Evolutionary conservation across 108 stramenopile genomes (phyloP), one percentile per base, ranked within the genome.

Genomic region (Fragilariopsis cylindrus): DNA sequence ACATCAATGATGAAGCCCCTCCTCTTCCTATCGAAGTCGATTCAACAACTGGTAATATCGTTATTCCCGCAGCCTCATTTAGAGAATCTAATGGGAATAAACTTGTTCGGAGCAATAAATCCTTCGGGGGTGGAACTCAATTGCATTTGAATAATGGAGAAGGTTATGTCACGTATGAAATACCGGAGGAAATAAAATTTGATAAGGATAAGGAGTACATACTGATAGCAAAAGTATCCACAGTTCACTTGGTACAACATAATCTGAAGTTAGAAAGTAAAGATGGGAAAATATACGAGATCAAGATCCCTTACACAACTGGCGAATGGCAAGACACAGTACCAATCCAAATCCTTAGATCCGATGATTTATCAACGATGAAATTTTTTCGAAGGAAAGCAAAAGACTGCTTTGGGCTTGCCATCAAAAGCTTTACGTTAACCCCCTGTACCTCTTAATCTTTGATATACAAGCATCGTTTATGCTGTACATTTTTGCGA

Each of bases 281-380:
- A 9, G 73, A 66, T 19, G 7, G 7, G 40, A 53, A 39, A 3
- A 0, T 50, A 7, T 74, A 58, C 40, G 57, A 75, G 40, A 65
- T 73, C 21, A 45, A 73, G 43, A 75, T 84, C 65, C 86, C 86
- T 8, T 87, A 87, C 78, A 87, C 86, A 8, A 53, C 74, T 46
- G 86, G 86, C 60, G 66, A 72, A 57, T 87, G 86, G 86, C 65
- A 77, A 43, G 75, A 74, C 18, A 84, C 86, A 7, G 78, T 81
- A 60, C 80, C 77, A 11, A 68, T 84, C 40, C 46, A 66, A 16
- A 64, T 87, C 19, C 30, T 30, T 2, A 30, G 60, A 70, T 4
- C 72, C 58, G 18, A 18, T n/a, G 75, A 60, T 4, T 55, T 76
- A 53, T 72, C 70, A 6, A 30, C 63, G 41, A 43, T 85, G 71